These are phyloP conservation scores for Lactuca saligna DNA, from an alignment of 129 eudicot species.

Conservation along the genomic window DNA sequence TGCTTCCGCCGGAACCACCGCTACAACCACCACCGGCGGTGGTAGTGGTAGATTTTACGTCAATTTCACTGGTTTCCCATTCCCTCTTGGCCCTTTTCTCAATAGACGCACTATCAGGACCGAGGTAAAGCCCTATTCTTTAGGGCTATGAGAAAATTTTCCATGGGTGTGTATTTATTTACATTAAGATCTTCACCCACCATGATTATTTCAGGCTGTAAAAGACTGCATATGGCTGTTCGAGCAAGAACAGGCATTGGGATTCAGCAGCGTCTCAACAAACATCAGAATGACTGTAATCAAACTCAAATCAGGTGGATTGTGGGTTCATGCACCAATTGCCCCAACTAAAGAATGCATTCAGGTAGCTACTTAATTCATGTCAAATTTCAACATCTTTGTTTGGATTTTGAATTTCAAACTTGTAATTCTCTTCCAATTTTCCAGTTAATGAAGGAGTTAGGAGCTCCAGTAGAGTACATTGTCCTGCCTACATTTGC, in stretches of 20 bases:
- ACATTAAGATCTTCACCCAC: background rate
- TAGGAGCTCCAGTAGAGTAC: slow-evolving; percentile 93
- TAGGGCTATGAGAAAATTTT: slow-evolving; percentile 2
- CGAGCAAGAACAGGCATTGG: slow-evolving; percentile 98
- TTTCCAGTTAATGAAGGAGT: slow-evolving; percentile 86
- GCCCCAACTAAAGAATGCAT: slow-evolving; percentile 97
- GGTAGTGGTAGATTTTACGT: slow-evolving; percentile 68
- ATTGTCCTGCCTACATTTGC: slow-evolving; percentile 97
- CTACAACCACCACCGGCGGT: slow-evolving; percentile 18
- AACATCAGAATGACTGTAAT: slow-evolving; percentile 95
- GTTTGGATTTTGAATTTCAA: slow-evolving; percentile 13
- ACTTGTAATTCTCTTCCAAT: slow-evolving; percentile 9
- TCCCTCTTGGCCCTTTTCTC: slow-evolving; percentile 97
- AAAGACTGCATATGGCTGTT: slow-evolving; percentile 90
- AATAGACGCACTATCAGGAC: slow-evolving; percentile 83
- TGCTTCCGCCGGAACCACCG: slow-evolving; percentile 41
- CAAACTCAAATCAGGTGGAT: slow-evolving; percentile 93
- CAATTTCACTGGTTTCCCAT: slow-evolving; percentile 93
- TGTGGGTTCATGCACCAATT: slow-evolving; percentile 99
- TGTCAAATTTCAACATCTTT: background rate
- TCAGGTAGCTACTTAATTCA: slow-evolving; percentile 66
- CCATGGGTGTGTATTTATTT: background rate
- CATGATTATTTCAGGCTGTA: slow-evolving; percentile 58
- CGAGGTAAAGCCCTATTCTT: slow-evolving; percentile 46
- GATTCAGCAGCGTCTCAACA: slow-evolving; percentile 98